These are phyloP conservation scores for Cladosporium austrohemisphaericum DNA, from an alignment of 2,329 filamentous ascomycete genomes.

Conservation along the genomic window DNA sequence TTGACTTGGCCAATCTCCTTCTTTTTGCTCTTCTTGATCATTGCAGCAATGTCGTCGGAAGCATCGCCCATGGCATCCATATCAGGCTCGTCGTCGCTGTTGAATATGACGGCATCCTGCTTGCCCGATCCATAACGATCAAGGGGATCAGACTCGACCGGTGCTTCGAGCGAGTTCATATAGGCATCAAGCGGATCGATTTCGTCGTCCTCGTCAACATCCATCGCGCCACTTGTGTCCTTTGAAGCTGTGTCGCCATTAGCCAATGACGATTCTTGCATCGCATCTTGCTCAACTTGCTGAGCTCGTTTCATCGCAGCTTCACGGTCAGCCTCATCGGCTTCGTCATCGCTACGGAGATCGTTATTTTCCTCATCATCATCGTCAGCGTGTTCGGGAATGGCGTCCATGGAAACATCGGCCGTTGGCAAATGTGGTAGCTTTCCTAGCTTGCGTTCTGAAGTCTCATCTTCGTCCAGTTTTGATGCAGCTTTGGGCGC, in stretches of 20 bases:
- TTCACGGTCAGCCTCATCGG: conserved; percentile 77
- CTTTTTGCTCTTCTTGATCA: conserved; percentile 73
- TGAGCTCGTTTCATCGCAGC: conserved; percentile 71
- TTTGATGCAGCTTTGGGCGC: conserved; percentile 69
- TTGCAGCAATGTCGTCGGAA: conserved; percentile 61
- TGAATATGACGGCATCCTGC: conserved; percentile 74
- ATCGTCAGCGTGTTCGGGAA: conserved; percentile 51
- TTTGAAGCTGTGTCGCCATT: conserved; percentile 6
- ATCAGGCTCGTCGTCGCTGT: conserved; percentile 71
- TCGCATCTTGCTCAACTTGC: conserved; percentile 39
- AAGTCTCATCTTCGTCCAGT: conserved; percentile 83
- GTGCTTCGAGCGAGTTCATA: conserved; percentile 69
- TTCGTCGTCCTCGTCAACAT: conserved; percentile 61
- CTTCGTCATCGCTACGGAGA: conserved; percentile 80
- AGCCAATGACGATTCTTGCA: background rate
- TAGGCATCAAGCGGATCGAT: conserved; percentile 94
- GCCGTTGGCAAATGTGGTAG: conserved; percentile 71
- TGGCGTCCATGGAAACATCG: conserved; percentile 39
- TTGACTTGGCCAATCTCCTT: conserved; percentile 89
- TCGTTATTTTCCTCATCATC: conserved; percentile 59
- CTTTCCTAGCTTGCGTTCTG: conserved; percentile 83
- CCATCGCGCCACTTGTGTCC: conserved; percentile 23
- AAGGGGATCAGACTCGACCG: conserved; percentile 34
- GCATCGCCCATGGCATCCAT: conserved; percentile 61
- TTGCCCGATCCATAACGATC: conserved; percentile 46